These are phyloP conservation scores for Rhizopus microsporus DNA, from an alignment of 371 early-diverging fungal species.

Conservation along the genomic window DNA sequence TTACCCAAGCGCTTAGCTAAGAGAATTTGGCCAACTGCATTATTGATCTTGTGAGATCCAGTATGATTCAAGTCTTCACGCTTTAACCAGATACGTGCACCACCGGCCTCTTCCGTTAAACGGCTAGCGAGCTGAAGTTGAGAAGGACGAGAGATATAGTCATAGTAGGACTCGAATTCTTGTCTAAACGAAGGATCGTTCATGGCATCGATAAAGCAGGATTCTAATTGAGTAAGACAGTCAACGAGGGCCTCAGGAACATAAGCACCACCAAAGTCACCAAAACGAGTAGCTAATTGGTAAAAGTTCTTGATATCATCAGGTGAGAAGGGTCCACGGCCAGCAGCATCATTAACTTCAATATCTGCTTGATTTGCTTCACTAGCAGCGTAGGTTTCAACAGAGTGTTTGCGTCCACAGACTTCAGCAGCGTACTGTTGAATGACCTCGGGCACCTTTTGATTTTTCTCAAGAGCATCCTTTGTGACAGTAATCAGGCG, in stretches of 20 bases:
- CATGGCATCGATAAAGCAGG: conserved; percentile 76
- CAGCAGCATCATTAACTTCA: conserved; percentile 34
- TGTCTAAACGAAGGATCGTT: conserved; percentile 87
- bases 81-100: conserved; percentile 96
- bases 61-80: conserved; percentile 98
- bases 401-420: conserved; percentile 52
- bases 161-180: conserved; percentile 88
- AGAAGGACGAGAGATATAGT: conserved; percentile 92
- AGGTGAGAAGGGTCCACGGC: conserved; percentile 25
- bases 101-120: conserved; percentile 76
- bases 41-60: conserved; percentile 98
- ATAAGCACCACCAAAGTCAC: conserved; percentile 96
- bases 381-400: conserved; percentile 27
- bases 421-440: conserved; percentile 66
- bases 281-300: conserved; percentile 77
- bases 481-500: conserved; percentile 82
- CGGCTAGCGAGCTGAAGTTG: conserved; percentile 85
- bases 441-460: conserved; percentile 53
- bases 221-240: conserved; percentile 88
- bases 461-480: conserved; percentile 52
- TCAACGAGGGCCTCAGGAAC: conserved; percentile 95
- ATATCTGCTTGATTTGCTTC: conserved; percentile 37
- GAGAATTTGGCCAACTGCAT: conserved; percentile 93
- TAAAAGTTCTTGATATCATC: conserved; percentile 48
- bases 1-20: conserved; percentile 95